These are phyloP conservation scores for Bretschneidera sinensis DNA, from an alignment of 345 rosid genomes.

Conservation along the genomic window DNA sequence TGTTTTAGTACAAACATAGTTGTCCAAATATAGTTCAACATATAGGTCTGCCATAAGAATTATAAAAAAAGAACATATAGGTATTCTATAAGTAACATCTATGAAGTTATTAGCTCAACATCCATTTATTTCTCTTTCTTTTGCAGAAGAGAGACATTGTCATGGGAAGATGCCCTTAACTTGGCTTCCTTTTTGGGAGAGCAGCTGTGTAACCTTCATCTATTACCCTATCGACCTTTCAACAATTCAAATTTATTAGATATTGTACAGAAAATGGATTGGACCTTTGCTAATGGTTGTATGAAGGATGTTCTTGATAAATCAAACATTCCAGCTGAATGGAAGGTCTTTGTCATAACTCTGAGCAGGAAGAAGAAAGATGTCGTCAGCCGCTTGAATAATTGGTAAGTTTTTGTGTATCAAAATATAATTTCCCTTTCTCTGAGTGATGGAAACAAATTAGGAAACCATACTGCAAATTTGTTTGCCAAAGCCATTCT, in stretches of 20 bases:
- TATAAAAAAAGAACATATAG: too few relatives aligned
- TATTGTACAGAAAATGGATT: constrained; percentile 20
- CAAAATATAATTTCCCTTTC: too few relatives aligned
- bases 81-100: background rate
- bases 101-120: constrained; percentile 1
- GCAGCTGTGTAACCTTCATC: constrained; percentile 73
- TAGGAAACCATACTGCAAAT: background rate
- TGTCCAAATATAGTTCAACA: constrained; percentile 4
- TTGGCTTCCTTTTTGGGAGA: constrained; percentile 78
- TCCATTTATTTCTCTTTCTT: constrained; percentile 5
- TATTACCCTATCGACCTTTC: constrained; percentile 61
- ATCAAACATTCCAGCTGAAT: constrained; percentile 55
- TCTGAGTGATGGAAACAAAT: background rate
- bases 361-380: constrained; percentile 49
- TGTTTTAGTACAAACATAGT: background rate
- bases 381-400: constrained; percentile 44
- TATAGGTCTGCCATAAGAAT: too few relatives aligned
- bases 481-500: background rate
- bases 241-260: constrained; percentile 31
- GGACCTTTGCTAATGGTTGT: constrained; percentile 17
- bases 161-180: constrained; percentile 51
- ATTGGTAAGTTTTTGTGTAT: constrained; percentile 41
- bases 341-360: constrained; percentile 53
- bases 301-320: constrained; percentile 22
- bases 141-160: constrained; percentile 74